Base-by-base conservation (phyloP, 169 alveolate species). In the Plasmodium ovale region DNA sequence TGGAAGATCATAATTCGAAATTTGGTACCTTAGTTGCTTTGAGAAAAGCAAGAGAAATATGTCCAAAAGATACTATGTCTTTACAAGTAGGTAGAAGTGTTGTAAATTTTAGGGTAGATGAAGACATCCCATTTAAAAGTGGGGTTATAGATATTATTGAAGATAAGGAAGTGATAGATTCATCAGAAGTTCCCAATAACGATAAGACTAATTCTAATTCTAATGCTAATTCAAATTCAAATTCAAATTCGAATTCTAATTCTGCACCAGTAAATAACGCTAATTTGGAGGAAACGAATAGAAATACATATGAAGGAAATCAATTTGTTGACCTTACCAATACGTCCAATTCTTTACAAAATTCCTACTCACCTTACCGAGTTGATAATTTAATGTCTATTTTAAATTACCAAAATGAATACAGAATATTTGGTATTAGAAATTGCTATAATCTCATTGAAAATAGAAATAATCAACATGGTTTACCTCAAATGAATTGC, bases 1-100 rank as follows among this genome's bases (percentile, higher is more conserved):
- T 99, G 23, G 98, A 97, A 60, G 99, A 99, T 91, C 98, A 96
- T 91, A 95, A 95, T 77, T 97, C 99, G 21, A 99, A 99, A 87
- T 98, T 99, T 92, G 99, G 99, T 16, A 98, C 99, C 3, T 94
- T 99, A 69, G 98, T 98, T 23, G 95, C 97, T 1, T 72, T 97
- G 35, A 74, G 96, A 67, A 94, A 95, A 53, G 97, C 98, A 10
- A 71, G 88, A 58, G 84, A 94, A 27, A 92, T 95, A 23, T 84
- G 67, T 25, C 74, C 90, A 19, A 54, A 72, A 49, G 92, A 68
- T 56, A 64, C 92, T 44, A 79, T 92, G 77, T 91, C 96, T 4
- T 72, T 94, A n/a, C 96, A 94, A 79, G 96, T 94, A 23, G 96
- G 96, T 16, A 72, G 96, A 47, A 92, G 95, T 54, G 89, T 94